Percentiles rank a stretch among this genome's conserved stretches.
Evolutionary conservation across 2,329 filamentous ascomycete species (phyloP).

Genomic region (Boeremia exigua): DNA sequence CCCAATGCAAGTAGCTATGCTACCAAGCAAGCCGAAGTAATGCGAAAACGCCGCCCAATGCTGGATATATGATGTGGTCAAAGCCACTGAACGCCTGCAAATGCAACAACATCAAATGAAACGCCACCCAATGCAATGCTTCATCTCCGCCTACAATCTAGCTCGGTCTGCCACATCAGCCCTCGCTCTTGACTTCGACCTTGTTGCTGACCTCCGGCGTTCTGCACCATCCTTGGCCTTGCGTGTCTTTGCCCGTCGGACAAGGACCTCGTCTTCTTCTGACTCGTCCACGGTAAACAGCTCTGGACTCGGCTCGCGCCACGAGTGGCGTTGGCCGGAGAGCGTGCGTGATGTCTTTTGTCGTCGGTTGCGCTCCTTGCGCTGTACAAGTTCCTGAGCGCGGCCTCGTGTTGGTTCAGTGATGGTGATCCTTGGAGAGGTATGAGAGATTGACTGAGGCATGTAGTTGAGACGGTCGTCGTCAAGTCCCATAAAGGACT

Average conservation of each 20-base stretch:
- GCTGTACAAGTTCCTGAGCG: conserved; percentile 44
- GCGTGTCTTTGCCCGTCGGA: conserved; percentile 36
- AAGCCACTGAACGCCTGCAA: conserved; percentile 29
- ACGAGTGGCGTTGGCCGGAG: conserved; percentile 50
- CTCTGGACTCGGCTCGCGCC: conserved; percentile 50
- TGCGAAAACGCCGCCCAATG: conserved; percentile 28
- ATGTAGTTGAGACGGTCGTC: conserved; percentile 42
- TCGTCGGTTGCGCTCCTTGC: conserved; percentile 38
- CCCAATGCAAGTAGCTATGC: conserved; percentile 30
- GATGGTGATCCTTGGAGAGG: conserved; percentile 34
- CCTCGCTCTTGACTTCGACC: conserved; percentile 36
- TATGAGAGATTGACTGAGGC: conserved; percentile 38
- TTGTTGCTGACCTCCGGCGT: conserved; percentile 42
- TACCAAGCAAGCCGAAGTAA: conserved; percentile 10
- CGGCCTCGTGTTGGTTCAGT: conserved; percentile 46
- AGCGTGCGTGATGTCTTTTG: conserved; percentile 44
- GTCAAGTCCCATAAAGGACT: conserved; percentile 47
- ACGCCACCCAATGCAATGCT: conserved; percentile 39
- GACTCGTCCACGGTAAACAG: conserved; percentile 52
- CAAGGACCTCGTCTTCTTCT: conserved; percentile 42
- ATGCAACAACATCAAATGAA: conserved; percentile 24
- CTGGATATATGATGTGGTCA: conserved; percentile 16
- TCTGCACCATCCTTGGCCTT: conserved; percentile 46
- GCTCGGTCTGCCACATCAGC: conserved; percentile 38
- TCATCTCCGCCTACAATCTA: conserved; percentile 27